These are phyloP conservation scores for Trifolium pratense DNA, from an alignment of 306 rosid species.

Conservation along the genomic window DNA sequence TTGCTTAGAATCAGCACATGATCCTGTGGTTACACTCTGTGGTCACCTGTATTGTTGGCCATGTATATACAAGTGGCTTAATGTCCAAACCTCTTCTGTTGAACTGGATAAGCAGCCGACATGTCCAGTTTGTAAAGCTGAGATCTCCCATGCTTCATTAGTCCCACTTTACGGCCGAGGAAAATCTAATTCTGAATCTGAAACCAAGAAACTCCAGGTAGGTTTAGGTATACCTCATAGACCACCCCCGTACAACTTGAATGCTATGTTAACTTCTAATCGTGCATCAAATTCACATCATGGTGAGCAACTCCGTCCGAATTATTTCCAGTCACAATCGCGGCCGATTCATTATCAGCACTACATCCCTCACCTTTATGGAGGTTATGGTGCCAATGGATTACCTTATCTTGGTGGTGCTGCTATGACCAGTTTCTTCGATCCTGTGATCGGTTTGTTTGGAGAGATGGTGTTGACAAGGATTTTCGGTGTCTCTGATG, in stretches of 20 bases:
- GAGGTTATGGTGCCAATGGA: conserved; percentile 53
- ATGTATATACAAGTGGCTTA: conserved; percentile 89
- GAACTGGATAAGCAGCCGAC: conserved; percentile 53
- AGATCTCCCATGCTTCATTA: conserved; percentile 62
- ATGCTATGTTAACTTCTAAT: conserved; percentile 44
- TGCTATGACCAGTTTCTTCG: conserved; percentile 54
- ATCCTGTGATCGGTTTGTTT: conserved; percentile 73
- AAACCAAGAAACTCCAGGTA: conserved; percentile 56
- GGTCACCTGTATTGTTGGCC: conserved; percentile 97
- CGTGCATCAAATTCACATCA: conserved; percentile 46
- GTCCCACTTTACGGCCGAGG: conserved; percentile 96
- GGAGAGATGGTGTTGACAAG: conserved; percentile 80
- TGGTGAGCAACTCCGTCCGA: conserved; percentile 54
- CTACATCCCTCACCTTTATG: conserved; percentile 57
- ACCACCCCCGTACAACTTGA: conserved; percentile 61
- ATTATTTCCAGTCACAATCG: conserved; percentile 54
- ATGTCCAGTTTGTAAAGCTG: conserved; percentile 89
- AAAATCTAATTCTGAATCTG: conserved; percentile 50
- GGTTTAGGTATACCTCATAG: conserved; percentile 66
- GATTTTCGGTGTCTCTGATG: conserved; percentile 63
- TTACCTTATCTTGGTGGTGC: conserved; percentile 63
- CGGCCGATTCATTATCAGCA: conserved; percentile 59
- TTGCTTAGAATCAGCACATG: conserved; percentile 82
- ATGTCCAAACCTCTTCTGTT: conserved; percentile 54
- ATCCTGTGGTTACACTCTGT: conserved; percentile 92